phyloP scores from a whole-genome alignment of 106 monocot genomes.

The Platanthera zijinensis region DNA sequence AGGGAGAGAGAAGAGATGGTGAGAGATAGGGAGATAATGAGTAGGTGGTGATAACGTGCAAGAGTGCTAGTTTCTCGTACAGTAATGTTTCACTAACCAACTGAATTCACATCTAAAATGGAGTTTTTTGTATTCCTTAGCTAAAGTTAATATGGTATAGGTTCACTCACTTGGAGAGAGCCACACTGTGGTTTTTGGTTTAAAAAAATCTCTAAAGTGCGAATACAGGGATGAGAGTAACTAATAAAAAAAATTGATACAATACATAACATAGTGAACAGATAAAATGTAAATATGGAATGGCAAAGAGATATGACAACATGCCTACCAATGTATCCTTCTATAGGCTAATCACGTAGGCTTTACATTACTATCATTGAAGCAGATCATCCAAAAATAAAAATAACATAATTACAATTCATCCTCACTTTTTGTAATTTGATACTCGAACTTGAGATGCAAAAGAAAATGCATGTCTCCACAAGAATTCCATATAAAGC shows the following conservation, averaged over 20 bases:
- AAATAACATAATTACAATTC: background rate
- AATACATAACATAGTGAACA: background rate
- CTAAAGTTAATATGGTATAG: too few species aligned
- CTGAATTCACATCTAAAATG: too few species aligned
- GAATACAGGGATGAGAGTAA: background rate
- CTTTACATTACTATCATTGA: background rate
- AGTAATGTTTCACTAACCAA: too few species aligned
- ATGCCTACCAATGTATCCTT: background rate
- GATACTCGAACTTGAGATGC: conserved; percentile 42
- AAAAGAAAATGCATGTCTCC: conserved; percentile 56
- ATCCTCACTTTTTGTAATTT: conserved; percentile 57
- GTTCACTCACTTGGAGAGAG: too few species aligned
- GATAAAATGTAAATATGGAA: background rate
- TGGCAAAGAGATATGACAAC: background rate
- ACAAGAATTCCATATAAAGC: conserved; percentile 69
- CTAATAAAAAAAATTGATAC: background rate
- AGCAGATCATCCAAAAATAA: background rate
- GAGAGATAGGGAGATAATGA: too few species aligned
- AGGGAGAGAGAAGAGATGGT: too few species aligned
- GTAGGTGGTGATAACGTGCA: too few species aligned
- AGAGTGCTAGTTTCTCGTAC: too few species aligned
- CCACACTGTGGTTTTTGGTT: too few species aligned
- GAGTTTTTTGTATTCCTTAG: too few species aligned
- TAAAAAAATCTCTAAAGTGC: too few species aligned
- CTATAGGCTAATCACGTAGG: background rate